These are phyloP conservation scores for Neotropicomus parvogracilis DNA, from an alignment of 1,284 basidiomycete species.

Conservation along the genomic window DNA sequence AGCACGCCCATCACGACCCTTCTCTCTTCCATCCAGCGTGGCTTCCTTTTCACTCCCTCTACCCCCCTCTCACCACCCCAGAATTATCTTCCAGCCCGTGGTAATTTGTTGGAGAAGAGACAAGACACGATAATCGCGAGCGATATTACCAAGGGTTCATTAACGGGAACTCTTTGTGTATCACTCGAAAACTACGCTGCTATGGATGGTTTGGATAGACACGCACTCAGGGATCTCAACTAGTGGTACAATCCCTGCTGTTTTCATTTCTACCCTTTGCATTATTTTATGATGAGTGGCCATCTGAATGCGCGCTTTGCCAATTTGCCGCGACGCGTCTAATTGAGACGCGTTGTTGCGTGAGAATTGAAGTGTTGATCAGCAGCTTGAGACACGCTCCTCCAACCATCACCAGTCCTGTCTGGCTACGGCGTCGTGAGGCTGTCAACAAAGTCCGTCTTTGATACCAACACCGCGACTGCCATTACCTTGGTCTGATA, in stretches of 20 bases:
- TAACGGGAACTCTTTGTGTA: slow-evolving; percentile 5
- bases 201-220: slow-evolving; percentile 23
- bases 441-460: not conserved
- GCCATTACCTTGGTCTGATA: slow-evolving; percentile 8
- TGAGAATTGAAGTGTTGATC: slow-evolving; percentile 26
- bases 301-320: not conserved
- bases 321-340: slow-evolving; percentile 22
- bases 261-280: slow-evolving; percentile 7
- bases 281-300: slow-evolving; percentile 1
- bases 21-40: slow-evolving; percentile 63
- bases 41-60: slow-evolving; percentile 61
- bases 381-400: slow-evolving; percentile 5
- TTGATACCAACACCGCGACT: not conserved
- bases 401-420: slow-evolving; percentile 9
- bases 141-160: slow-evolving; percentile 3
- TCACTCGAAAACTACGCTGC: slow-evolving; percentile 10
- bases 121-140: slow-evolving; percentile 14
- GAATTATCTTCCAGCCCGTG: slow-evolving; percentile 37
- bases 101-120: slow-evolving; percentile 24
- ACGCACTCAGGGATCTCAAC: slow-evolving; percentile 28
- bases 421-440: not conserved
- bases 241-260: slow-evolving; percentile 11
- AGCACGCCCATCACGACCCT: slow-evolving; percentile 68
- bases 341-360: slow-evolving; percentile 22
- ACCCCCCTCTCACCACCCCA: slow-evolving; percentile 57